Conservation (phyloP, 305 asterid species). For the Andrographis paniculata region DNA sequence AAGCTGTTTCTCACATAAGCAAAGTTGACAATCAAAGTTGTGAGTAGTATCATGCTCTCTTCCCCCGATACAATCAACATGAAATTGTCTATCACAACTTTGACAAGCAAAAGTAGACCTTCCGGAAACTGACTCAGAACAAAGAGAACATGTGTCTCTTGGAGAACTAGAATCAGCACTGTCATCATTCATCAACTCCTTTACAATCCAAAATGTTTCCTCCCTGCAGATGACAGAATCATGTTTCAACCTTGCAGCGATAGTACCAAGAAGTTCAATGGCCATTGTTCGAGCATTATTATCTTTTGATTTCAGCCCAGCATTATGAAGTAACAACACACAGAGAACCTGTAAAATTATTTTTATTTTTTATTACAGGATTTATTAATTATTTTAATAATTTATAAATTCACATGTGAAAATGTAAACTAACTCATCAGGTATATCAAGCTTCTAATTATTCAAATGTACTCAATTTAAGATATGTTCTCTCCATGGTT, state of each 20-base stretch:
- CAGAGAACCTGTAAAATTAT: constrained; percentile 92
- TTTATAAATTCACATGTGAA: too few species aligned
- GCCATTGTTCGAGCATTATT: constrained; percentile 90
- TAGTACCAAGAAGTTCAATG: constrained; percentile 96
- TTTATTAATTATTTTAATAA: too few species aligned
- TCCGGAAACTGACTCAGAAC: constrained; percentile 52
- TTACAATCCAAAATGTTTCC: constrained; percentile 83
- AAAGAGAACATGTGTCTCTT: constrained; percentile 63
- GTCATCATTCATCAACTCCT: constrained; percentile 44
- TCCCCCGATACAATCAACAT: constrained; percentile 77
- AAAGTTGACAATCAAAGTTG: constrained; percentile 55
- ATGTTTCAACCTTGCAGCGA: constrained; percentile 93
- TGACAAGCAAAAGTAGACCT: constrained; percentile 53
- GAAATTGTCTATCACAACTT: constrained; percentile 78
- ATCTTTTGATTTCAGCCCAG: constrained; percentile 93
- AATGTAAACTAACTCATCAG: too few species aligned
- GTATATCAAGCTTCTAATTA: too few species aligned
- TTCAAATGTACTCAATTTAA: too few species aligned
- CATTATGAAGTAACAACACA: constrained; percentile 95
- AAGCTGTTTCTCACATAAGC: constrained; percentile 80
- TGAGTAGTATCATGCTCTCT: constrained; percentile 55
- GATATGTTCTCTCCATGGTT: too few species aligned
- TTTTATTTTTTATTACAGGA: too few species aligned
- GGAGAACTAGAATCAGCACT: constrained; percentile 31
- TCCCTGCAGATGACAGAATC: constrained; percentile 70